Conservation (phyloP, 1,139 yeast species). For the Saccharomyces pastorianus region DNA sequence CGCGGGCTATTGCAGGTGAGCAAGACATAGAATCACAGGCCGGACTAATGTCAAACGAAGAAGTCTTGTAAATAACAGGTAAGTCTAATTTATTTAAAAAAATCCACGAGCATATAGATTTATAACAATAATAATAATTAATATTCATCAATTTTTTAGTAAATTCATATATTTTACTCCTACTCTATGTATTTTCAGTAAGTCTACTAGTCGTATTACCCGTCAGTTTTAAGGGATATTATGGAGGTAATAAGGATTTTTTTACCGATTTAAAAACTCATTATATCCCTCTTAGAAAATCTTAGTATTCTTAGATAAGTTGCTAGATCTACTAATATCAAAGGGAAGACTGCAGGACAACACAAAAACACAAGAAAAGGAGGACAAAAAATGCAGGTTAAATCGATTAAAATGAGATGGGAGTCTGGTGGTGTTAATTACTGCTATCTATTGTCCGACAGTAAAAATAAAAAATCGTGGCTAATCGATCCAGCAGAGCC, state of each 20-base stretch:
- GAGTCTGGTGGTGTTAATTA: constrained; percentile 80
- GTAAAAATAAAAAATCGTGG: constrained; percentile 62
- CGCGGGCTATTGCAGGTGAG: neutral
- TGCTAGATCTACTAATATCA: neutral
- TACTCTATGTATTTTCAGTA: neutral
- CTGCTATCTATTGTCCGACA: constrained; percentile 72
- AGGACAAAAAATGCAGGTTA: constrained; percentile 58
- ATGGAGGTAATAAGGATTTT: neutral
- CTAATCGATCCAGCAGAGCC: constrained; percentile 91
- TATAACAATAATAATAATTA: neutral
- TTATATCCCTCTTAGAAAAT: neutral
- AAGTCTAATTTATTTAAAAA: neutral
- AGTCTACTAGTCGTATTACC: neutral
- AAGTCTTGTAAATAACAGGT: neutral
- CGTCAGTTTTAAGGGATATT: neutral
- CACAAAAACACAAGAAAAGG: neutral
- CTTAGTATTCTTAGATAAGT: neutral
- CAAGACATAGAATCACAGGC: constrained; percentile 9
- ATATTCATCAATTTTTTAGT: neutral
- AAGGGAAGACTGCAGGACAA: neutral
- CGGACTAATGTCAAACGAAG: constrained; percentile 1
- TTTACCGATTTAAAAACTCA: neutral
- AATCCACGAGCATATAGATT: neutral
- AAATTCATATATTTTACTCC: neutral
- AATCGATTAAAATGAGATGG: constrained; percentile 90